Evolutionary conservation across 805 yeast genomes (phyloP).

Genomic region (Jamesozyma piceae): DNA sequence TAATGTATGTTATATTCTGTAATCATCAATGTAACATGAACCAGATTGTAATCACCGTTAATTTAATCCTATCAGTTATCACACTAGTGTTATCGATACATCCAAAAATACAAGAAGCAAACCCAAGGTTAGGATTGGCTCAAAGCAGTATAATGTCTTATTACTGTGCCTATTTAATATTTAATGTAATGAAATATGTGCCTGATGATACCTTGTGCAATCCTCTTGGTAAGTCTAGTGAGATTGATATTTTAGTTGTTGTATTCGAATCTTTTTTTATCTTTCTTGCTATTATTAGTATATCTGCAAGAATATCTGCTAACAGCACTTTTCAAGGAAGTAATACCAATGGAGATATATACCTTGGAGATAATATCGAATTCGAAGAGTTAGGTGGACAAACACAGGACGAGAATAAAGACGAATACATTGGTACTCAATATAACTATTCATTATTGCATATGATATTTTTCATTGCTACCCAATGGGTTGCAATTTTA

Average conservation of each 20-base stretch:
- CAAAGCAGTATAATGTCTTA: conserved; percentile 93
- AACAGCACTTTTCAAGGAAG: conserved; percentile 52
- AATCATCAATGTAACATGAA: conserved; percentile 78
- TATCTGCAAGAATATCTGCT: conserved; percentile 94
- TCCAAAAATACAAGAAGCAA: conserved; percentile 79
- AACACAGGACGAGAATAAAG: conserved; percentile 31
- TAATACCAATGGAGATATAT: conserved; percentile 30
- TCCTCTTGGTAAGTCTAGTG: conserved; percentile 79
- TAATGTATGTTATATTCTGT: conserved; percentile 80
- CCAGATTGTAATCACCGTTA: conserved; percentile 74
- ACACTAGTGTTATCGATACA: conserved; percentile 66
- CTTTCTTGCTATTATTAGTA: conserved; percentile 89
- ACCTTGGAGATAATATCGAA: conserved; percentile 25
- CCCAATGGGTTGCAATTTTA: conserved; percentile 92
- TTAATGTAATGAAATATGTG: conserved; percentile 90
- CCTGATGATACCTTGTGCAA: conserved; percentile 92
- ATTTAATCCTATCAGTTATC: conserved; percentile 53
- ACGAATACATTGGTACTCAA: conserved; percentile 62
- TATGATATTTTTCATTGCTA: conserved; percentile 83
- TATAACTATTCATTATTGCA: conserved; percentile 87
- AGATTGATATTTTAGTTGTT: conserved; percentile 82
- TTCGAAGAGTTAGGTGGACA: conserved; percentile 37
- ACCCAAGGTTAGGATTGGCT: conserved; percentile 93
- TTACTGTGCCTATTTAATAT: conserved; percentile 82
- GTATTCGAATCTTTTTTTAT: conserved; percentile 89